Conservation (phyloP, 2,329 filamentous ascomycete species). For the Pseudogymnoascus sp. region DNA sequence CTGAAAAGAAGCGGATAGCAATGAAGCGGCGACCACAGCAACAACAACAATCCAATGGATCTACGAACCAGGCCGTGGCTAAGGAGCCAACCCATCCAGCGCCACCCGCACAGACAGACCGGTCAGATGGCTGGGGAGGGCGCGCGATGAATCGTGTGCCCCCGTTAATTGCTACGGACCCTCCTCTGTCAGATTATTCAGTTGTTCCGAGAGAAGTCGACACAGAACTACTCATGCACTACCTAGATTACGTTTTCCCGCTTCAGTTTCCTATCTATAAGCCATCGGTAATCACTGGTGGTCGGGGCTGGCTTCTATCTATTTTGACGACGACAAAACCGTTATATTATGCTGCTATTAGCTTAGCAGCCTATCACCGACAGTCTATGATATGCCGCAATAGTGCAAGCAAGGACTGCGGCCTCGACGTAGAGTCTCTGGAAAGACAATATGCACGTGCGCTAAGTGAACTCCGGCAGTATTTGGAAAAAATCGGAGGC, state of each 20-base stretch:
- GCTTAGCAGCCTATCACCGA: slow-evolving; percentile 48
- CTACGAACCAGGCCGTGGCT: background rate
- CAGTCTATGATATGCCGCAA: slow-evolving; percentile 34
- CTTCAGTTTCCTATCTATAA: slow-evolving; percentile 54
- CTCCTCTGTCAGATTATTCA: background rate
- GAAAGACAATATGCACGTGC: slow-evolving; percentile 28
- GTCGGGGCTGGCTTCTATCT: slow-evolving; percentile 51
- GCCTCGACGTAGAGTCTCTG: background rate
- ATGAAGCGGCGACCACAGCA: slow-evolving; percentile 1
- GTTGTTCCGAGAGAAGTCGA: slow-evolving; percentile 10
- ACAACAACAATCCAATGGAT: background rate
- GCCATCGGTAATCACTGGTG: slow-evolving; percentile 43
- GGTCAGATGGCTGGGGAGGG: background rate
- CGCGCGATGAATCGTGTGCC: background rate
- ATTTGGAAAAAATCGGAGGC: slow-evolving; percentile 24
- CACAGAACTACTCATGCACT: slow-evolving; percentile 41
- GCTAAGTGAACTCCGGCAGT: slow-evolving; percentile 28
- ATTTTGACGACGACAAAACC: slow-evolving; percentile 46
- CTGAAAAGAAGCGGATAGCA: slow-evolving; percentile 22
- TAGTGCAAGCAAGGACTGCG: slow-evolving; percentile 12
- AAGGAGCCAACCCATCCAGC: background rate
- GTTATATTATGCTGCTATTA: slow-evolving; percentile 46
- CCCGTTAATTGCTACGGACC: background rate
- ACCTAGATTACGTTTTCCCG: slow-evolving; percentile 53
- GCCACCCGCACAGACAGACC: background rate